These are phyloP conservation scores for Fusarium hainanense DNA, from an alignment of 2,329 filamentous ascomycete genomes.

Conservation along the genomic window DNA sequence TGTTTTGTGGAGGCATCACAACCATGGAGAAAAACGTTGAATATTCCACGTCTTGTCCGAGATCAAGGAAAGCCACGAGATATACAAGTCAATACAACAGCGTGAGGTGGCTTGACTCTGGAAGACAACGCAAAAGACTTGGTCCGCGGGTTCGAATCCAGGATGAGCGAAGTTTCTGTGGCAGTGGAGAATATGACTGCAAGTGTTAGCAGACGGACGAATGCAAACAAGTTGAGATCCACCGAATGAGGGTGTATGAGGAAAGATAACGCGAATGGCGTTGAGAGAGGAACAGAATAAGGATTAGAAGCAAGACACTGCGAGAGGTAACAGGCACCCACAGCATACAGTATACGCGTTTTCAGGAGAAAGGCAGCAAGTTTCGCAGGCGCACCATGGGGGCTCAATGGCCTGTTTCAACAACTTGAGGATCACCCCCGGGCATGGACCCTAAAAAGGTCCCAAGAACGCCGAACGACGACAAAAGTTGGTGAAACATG, in stretches of 20 bases:
- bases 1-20: slow-evolving; percentile 49
- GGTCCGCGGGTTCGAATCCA: slow-evolving; percentile 9
- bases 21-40: slow-evolving; percentile 36
- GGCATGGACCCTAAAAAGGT: slow-evolving; percentile 29
- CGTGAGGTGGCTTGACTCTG: slow-evolving; percentile 22
- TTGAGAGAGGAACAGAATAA: background rate
- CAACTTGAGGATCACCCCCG: slow-evolving; percentile 19
- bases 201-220: slow-evolving; percentile 31
- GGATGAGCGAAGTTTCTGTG: slow-evolving; percentile 18
- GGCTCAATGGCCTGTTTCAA: slow-evolving; percentile 28
- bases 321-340: background rate
- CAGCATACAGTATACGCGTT: slow-evolving; percentile 5
- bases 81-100: background rate
- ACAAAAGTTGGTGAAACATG: slow-evolving; percentile 13
- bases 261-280: slow-evolving; percentile 1
- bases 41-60: slow-evolving; percentile 17
- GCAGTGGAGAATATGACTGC: slow-evolving; percentile 28
- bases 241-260: slow-evolving; percentile 6
- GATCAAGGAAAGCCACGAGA: slow-evolving; percentile 6
- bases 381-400: slow-evolving; percentile 23
- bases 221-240: slow-evolving; percentile 25
- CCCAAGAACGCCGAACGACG: slow-evolving; percentile 10
- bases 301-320: background rate
- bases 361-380: slow-evolving; percentile 16
- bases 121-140: slow-evolving; percentile 13